Percentiles rank a stretch among this genome's conserved stretches.
Conservation (phyloP, 371 early-diverging fungal species). For the Mucor piriformis region DNA sequence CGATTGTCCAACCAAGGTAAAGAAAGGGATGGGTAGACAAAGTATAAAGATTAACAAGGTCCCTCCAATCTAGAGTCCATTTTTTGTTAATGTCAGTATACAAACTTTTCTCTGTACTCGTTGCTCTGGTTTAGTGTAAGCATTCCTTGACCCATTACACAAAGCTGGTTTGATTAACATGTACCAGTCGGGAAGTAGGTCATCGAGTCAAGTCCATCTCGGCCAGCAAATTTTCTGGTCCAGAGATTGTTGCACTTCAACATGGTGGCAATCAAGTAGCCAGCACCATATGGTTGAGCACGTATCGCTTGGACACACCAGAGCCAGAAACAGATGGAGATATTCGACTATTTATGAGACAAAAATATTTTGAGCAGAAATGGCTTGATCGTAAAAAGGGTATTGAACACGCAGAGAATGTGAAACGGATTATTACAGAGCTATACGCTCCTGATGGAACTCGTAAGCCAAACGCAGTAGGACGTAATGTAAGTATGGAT, state of each 20-base stretch:
- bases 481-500: neutral
- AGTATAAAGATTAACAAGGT: neutral
- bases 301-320: conserved; percentile 22
- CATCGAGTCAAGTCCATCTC: conserved; percentile 73
- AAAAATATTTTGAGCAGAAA: conserved; percentile 54
- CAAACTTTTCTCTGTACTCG: conserved; percentile 65
- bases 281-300: conserved; percentile 35
- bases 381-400: conserved; percentile 38
- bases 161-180: too few species aligned
- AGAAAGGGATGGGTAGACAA: neutral
- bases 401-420: conserved; percentile 28
- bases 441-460: conserved; percentile 33
- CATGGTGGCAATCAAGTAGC: conserved; percentile 65
- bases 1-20: conserved; percentile 66
- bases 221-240: conserved; percentile 65
- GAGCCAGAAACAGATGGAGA: conserved; percentile 48
- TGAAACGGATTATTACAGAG: conserved; percentile 28
- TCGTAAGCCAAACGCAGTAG: neutral
- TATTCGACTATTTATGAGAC: conserved; percentile 47
- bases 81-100: conserved; percentile 65
- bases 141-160: too few species aligned
- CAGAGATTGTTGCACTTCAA: conserved; percentile 59
- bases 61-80: conserved; percentile 56
- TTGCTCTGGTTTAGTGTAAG: conserved; percentile 72
- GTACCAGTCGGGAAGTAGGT: conserved; percentile 73